phyloP scores from a whole-genome alignment of 2,329 filamentous ascomycete species.

The Aspergillus unguis region DNA sequence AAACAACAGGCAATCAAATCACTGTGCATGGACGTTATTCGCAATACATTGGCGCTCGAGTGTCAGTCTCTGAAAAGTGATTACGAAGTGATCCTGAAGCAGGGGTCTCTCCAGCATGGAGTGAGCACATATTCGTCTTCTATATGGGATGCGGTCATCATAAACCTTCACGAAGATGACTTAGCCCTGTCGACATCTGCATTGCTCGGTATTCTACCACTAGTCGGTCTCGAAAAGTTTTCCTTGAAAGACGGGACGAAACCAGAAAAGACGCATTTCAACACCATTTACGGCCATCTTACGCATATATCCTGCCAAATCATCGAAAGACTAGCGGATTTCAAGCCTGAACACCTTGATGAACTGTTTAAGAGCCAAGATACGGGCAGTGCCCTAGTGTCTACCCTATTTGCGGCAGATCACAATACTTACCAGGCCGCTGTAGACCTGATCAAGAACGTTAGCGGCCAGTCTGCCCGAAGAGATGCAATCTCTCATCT shows the following conservation, averaged over 20 bases:
- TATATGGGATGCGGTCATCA: conserved; percentile 74
- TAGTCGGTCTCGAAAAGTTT: conserved; percentile 75
- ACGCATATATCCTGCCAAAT: conserved; percentile 66
- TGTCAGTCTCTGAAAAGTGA: conserved; percentile 67
- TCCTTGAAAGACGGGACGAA: conserved; percentile 46
- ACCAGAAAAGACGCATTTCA: conserved; percentile 68
- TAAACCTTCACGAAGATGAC: conserved; percentile 63
- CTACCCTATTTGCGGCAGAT: conserved; percentile 77
- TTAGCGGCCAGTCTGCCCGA: conserved; percentile 66
- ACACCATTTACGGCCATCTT: conserved; percentile 63
- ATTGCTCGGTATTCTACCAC: conserved; percentile 64
- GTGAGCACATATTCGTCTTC: conserved; percentile 67
- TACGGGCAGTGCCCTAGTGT: conserved; percentile 71
- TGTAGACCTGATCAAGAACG: conserved; percentile 75
- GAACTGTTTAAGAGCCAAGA: conserved; percentile 65
- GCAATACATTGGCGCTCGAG: conserved; percentile 66
- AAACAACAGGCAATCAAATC: conserved; percentile 53
- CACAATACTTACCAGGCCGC: conserved; percentile 74
- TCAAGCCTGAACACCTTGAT: conserved; percentile 66
- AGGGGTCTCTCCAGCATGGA: conserved; percentile 62
- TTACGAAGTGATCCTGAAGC: conserved; percentile 61
- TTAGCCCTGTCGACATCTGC: conserved; percentile 72
- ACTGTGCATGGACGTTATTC: conserved; percentile 62
- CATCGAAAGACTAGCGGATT: conserved; percentile 74
- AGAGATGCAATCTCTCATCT: conserved; percentile 60